Evolutionary conservation across 2,329 filamentous ascomycete species (phyloP).

Genomic region (Botrytis elliptica): DNA sequence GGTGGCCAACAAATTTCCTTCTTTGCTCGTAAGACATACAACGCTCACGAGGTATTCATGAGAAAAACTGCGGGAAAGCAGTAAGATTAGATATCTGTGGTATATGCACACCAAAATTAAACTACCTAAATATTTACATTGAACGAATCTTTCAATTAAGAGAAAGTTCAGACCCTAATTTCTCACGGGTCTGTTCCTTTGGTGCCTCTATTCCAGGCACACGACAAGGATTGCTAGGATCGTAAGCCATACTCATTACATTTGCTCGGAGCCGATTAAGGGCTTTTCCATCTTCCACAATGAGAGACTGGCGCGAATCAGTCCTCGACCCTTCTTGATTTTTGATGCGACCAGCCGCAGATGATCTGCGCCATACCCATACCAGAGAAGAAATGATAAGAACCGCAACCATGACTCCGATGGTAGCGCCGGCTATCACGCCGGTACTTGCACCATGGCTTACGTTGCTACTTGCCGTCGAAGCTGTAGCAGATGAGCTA

Average conservation of each 20-base stretch:
- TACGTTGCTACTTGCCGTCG: neutral
- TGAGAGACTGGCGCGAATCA: constrained; percentile 8
- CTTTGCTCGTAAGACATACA: too few species aligned
- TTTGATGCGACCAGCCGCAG: neutral
- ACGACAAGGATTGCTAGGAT: constrained; percentile 7
- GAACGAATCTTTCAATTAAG: neutral
- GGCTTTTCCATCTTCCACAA: constrained; percentile 5
- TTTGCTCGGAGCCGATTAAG: neutral
- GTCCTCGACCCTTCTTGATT: neutral
- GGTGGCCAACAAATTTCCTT: too few species aligned
- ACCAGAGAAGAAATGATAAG: constrained; percentile 9
- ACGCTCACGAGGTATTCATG: neutral
- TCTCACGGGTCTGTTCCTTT: neutral
- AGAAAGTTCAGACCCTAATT: neutral
- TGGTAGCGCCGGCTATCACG: constrained; percentile 15
- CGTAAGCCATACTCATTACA: constrained; percentile 9
- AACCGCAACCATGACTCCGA: neutral
- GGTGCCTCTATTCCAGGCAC: neutral
- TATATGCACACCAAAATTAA: neutral
- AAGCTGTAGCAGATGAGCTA: neutral
- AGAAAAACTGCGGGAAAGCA: neutral
- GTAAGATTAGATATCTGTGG: neutral
- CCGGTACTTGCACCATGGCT: neutral
- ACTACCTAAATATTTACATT: neutral
- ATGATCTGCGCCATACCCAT: constrained; percentile 17